Evolutionary conservation across 306 rosid genomes (phyloP).

Genomic region (Rosa chinensis): DNA sequence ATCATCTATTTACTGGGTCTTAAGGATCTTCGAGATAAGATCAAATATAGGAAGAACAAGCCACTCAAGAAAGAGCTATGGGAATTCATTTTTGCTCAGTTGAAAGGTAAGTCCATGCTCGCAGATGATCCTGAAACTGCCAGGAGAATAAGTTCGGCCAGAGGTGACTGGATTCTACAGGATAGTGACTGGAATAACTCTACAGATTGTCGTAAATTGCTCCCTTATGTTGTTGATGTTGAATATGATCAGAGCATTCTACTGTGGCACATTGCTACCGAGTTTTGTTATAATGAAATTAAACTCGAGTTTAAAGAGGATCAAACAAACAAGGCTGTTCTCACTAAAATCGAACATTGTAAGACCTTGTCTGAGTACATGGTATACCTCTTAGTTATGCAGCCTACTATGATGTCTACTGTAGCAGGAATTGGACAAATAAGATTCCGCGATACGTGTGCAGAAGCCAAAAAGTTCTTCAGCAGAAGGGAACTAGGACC

Average conservation of each 20-base stretch:
- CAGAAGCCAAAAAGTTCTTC: constrained; percentile 37
- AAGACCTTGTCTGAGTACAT: constrained; percentile 42
- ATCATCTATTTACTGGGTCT: constrained; percentile 11
- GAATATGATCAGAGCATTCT: constrained; percentile 35
- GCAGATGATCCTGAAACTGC: constrained; percentile 32
- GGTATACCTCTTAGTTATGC: constrained; percentile 42
- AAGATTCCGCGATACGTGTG: constrained; percentile 33
- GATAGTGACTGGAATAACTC: background rate
- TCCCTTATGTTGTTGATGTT: constrained; percentile 1
- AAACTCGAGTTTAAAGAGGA: background rate
- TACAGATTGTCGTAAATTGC: background rate
- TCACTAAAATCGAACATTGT: background rate
- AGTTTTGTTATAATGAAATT: constrained; percentile 16
- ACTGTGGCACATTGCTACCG: constrained; percentile 46
- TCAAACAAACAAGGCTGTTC: background rate
- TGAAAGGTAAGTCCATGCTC: constrained; percentile 15
- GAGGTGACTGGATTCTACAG: constrained; percentile 31
- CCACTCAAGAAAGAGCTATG: constrained; percentile 11
- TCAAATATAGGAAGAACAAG: constrained; percentile 19
- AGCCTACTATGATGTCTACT: constrained; percentile 32
- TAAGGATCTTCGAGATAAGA: constrained; percentile 26
- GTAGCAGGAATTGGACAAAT: constrained; percentile 36
- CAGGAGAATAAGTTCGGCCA: constrained; percentile 17
- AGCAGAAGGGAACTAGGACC: constrained; percentile 6
- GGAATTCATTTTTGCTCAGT: constrained; percentile 25